Evolutionary conservation across 768 basidiomycete species (phyloP).

Genomic region (Tulasnella calospora): DNA sequence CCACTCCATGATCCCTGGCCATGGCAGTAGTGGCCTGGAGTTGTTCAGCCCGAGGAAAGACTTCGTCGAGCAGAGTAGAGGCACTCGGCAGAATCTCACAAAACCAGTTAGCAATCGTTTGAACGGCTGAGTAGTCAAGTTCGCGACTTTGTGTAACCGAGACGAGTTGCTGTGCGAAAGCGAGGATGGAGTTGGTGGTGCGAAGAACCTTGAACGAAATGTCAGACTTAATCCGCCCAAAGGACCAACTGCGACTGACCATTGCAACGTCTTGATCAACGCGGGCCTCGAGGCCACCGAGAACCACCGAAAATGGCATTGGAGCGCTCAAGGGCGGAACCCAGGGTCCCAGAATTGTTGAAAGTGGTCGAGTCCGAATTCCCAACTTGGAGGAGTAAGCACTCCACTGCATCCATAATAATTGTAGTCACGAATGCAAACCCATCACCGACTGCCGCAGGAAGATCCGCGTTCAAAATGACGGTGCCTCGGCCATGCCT

Average conservation of each 20-base stretch:
- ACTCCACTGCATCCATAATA: background rate
- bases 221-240: background rate
- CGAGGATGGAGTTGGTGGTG: background rate
- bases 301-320: background rate
- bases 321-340: background rate
- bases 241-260: background rate
- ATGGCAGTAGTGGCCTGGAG: slow-evolving; percentile 52
- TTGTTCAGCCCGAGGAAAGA: slow-evolving; percentile 42
- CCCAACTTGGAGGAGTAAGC: background rate
- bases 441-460: background rate
- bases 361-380: background rate
- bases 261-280: background rate
- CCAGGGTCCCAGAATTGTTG: background rate
- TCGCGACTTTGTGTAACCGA: background rate
- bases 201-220: background rate
- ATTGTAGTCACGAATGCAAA: background rate
- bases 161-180: slow-evolving; percentile 4
- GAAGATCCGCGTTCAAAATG: slow-evolving; percentile 39
- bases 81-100: background rate
- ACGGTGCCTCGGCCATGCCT: slow-evolving; percentile 31
- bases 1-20: slow-evolving; percentile 66
- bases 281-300: background rate
- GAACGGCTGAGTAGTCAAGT: slow-evolving; percentile 25
- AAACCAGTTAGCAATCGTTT: slow-evolving; percentile 8
- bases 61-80: slow-evolving; percentile 23